Evolutionary conservation across 1,284 basidiomycete genomes (phyloP).

Genomic region (Naganishia sp.): DNA sequence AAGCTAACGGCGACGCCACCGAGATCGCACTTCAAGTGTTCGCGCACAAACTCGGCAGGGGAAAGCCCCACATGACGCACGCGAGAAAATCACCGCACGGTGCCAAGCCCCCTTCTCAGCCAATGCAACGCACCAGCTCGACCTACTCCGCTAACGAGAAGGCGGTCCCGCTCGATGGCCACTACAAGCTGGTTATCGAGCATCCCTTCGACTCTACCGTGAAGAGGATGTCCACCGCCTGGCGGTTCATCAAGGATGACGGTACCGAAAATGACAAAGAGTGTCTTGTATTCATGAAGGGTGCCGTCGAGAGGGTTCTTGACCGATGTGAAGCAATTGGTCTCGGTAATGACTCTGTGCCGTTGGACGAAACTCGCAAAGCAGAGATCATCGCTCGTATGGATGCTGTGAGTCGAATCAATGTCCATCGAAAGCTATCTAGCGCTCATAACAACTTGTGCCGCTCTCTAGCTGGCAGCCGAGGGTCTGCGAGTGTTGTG

Average conservation of each 20-base stretch:
- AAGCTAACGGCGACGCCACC: conserved; percentile 69
- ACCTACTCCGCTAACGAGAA: conserved; percentile 36
- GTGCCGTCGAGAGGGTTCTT: conserved; percentile 65
- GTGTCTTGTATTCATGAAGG: conserved; percentile 59
- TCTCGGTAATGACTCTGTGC: conserved; percentile 40
- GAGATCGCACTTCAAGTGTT: conserved; percentile 68
- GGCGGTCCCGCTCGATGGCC: conserved; percentile 38
- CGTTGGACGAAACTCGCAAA: conserved; percentile 50
- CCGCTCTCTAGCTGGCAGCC: conserved; percentile 56
- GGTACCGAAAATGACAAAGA: conserved; percentile 29
- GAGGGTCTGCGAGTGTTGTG: conserved; percentile 61
- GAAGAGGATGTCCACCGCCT: conserved; percentile 65
- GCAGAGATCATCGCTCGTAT: conserved; percentile 58
- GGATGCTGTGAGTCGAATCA: conserved; percentile 47
- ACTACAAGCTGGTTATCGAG: conserved; percentile 54
- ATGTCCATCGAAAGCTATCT: background rate
- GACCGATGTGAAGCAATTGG: conserved; percentile 55
- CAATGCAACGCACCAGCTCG: conserved; percentile 32
- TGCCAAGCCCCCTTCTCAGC: conserved; percentile 8
- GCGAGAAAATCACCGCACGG: conserved; percentile 3
- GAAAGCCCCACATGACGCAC: conserved; percentile 52
- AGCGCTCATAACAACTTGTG: conserved; percentile 35
- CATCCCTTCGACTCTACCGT: conserved; percentile 66
- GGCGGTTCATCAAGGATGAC: conserved; percentile 42
- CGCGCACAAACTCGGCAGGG: conserved; percentile 58